Percentiles rank a stretch among this genome's conserved stretches.
phyloP scores from a whole-genome alignment of 495 filamentous ascomycete genomes.

The Poronia punctata region DNA sequence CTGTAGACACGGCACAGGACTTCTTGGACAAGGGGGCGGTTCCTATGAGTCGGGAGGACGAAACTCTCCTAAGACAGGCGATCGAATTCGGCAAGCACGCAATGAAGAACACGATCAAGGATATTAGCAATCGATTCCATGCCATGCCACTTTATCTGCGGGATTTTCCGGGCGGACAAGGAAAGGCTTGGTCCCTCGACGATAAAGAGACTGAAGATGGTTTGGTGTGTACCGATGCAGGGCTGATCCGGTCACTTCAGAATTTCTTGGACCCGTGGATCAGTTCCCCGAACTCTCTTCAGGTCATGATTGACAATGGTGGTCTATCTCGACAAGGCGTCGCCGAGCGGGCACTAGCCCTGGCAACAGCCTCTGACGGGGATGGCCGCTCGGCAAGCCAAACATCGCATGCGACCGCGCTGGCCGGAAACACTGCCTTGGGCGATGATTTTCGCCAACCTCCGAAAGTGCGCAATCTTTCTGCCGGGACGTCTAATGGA shows the following conservation, averaged over 20 bases:
- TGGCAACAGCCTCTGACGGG: slow-evolving; percentile 15
- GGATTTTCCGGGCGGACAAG: slow-evolving; percentile 48
- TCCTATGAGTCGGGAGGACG: slow-evolving; percentile 51
- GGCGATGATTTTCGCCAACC: slow-evolving; percentile 25
- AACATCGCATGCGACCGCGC: slow-evolving; percentile 4
- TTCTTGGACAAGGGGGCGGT: slow-evolving; percentile 53
- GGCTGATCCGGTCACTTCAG: slow-evolving; percentile 33
- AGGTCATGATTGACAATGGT: slow-evolving; percentile 30
- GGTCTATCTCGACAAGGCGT: slow-evolving; percentile 27
- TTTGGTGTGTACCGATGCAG: slow-evolving; percentile 33
- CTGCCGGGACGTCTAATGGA: neutral
- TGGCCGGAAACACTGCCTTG: slow-evolving; percentile 35
- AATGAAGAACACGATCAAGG: slow-evolving; percentile 53
- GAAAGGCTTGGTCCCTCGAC: slow-evolving; percentile 59
- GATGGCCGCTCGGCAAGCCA: slow-evolving; percentile 4
- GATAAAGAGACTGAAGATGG: slow-evolving; percentile 20
- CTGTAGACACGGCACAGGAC: slow-evolving; percentile 54
- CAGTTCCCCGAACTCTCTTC: slow-evolving; percentile 29
- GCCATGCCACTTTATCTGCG: slow-evolving; percentile 71
- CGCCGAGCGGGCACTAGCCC: slow-evolving; percentile 22
- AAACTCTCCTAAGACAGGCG: slow-evolving; percentile 50
- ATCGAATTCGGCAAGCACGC: slow-evolving; percentile 56
- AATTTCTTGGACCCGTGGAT: slow-evolving; percentile 29
- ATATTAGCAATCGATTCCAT: slow-evolving; percentile 56
- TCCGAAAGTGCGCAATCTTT: slow-evolving; percentile 15